These are phyloP conservation scores for Hygrocybe coccinea DNA, from an alignment of 768 basidiomycete genomes.

Conservation along the genomic window DNA sequence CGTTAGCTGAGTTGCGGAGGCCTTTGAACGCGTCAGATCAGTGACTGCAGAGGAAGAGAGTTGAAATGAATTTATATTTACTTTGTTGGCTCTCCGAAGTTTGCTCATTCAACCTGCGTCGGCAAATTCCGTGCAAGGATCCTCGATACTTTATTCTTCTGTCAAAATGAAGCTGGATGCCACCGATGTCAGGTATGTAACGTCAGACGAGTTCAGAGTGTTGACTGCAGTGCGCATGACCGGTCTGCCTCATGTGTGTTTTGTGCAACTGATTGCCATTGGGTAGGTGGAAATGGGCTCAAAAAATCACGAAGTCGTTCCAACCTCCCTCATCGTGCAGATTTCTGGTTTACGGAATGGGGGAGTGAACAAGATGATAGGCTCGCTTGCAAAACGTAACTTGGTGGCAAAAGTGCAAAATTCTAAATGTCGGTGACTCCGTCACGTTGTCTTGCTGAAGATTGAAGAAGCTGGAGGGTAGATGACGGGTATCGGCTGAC, in stretches of 20 bases:
- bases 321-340: slow-evolving; percentile 81
- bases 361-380: slow-evolving; percentile 89
- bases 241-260: not conserved
- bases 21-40: slow-evolving; percentile 10
- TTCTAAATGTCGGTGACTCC: slow-evolving; percentile 64
- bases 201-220: slow-evolving; percentile 91
- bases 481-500: slow-evolving; percentile 97
- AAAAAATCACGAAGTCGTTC: slow-evolving; percentile 96
- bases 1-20: slow-evolving; percentile 14
- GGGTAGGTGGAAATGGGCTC: slow-evolving; percentile 92
- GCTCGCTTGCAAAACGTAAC: slow-evolving; percentile 86
- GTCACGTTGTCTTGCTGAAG: slow-evolving; percentile 6
- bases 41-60: not conserved
- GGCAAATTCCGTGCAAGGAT: not conserved
- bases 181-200: slow-evolving; percentile 89
- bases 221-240: slow-evolving; percentile 68
- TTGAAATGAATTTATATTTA: slow-evolving; percentile 22
- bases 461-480: slow-evolving; percentile 27
- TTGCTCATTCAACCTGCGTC: not conserved
- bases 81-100: slow-evolving; percentile 33
- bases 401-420: slow-evolving; percentile 88
- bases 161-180: slow-evolving; percentile 84
- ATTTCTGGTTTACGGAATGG: slow-evolving; percentile 90
- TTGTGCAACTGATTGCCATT: not conserved
- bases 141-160: not conserved